Evolutionary conservation across 768 basidiomycete species (phyloP), one percentile per base, ranked within the genome.

Genomic region (Pisolithus marmoratus): DNA sequence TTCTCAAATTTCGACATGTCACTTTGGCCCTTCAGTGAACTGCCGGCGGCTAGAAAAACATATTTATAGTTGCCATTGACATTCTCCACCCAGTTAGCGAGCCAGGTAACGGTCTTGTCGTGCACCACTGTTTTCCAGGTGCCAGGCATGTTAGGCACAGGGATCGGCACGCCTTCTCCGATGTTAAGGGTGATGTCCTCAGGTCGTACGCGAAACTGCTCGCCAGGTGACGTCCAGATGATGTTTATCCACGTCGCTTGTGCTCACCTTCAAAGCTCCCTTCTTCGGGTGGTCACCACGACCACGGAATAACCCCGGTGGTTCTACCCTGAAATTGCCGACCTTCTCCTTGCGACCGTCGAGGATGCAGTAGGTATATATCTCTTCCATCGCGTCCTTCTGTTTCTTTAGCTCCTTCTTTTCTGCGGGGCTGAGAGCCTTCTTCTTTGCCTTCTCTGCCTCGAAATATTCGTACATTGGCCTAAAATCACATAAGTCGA

Each of bases 251-350:
- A 29, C 45, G 19, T 31, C 7, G 20, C 5, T n/a, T 15, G 47
- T 22, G 63, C 74, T 63, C 62, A 92, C 94, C 79, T 98, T 98
- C 47, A 96, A 75, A 38, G 85, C 84, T 17, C 96, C 96, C 68
- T 97, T 98, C 79, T 88, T 94, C 1, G 96, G 96, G 70, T 99
- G 96, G 60, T 97, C 94, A 49, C 96, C 96, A 57, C 96, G 94
- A 55, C 96, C 96, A 68, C 96, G 76, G 72, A 98, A 99, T 47
- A 98, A 72, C n/a, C 95, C 94, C 24, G 96, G 96, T 66, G 96
- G 96, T 77, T 99, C 96, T 48, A 97, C 85, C 58, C 94, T 81
- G 77, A 98, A 98, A 72, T 98, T 99, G 37, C 96, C 96, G 45
- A 97, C 82, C 68, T 97, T 98, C 74, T 99, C 96, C 72, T 93